These are phyloP conservation scores for Claviceps sp. DNA, from an alignment of 2,329 filamentous ascomycete species.

Conservation along the genomic window DNA sequence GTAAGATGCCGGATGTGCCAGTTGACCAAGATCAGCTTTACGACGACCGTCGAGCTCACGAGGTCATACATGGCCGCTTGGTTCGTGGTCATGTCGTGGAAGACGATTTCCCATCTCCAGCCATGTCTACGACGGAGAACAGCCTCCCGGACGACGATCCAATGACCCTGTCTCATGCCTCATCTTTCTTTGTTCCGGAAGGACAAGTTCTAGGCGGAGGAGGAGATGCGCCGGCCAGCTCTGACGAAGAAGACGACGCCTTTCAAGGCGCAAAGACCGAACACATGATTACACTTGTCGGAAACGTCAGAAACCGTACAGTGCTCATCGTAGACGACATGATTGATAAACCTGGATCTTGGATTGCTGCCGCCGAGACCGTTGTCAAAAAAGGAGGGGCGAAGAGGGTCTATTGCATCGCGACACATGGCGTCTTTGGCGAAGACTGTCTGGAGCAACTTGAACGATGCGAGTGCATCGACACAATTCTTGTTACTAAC, in stretches of 20 bases:
- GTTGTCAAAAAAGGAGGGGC: slow-evolving; percentile 86
- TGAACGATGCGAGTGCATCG: slow-evolving; percentile 84
- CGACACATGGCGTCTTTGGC: slow-evolving; percentile 89
- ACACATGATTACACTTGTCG: slow-evolving; percentile 94
- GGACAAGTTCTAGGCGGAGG: slow-evolving; percentile 65
- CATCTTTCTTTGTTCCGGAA: slow-evolving; percentile 62
- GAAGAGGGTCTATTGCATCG: slow-evolving; percentile 93
- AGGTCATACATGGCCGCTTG: slow-evolving; percentile 83
- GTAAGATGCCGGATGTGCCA: slow-evolving; percentile 14
- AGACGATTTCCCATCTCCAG: slow-evolving; percentile 76
- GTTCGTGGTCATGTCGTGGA: slow-evolving; percentile 93
- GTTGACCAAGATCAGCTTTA: slow-evolving; percentile 38
- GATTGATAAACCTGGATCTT: slow-evolving; percentile 94
- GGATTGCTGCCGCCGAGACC: slow-evolving; percentile 94
- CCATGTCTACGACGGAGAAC: slow-evolving; percentile 54
- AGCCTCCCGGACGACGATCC: slow-evolving; percentile 59
- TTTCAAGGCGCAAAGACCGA: slow-evolving; percentile 69
- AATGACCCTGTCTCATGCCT: slow-evolving; percentile 69
- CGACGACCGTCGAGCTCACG: slow-evolving; percentile 68
- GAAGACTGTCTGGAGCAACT: slow-evolving; percentile 81
- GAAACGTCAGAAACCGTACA: slow-evolving; percentile 74
- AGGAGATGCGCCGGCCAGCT: slow-evolving; percentile 67
- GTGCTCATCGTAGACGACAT: slow-evolving; percentile 98
- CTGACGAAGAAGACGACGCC: slow-evolving; percentile 89
- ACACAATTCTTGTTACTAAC: slow-evolving; percentile 90